These are phyloP conservation scores for Pythium phragmiticola DNA, from an alignment of 352 stramenopile genomes.

Conservation along the genomic window DNA sequence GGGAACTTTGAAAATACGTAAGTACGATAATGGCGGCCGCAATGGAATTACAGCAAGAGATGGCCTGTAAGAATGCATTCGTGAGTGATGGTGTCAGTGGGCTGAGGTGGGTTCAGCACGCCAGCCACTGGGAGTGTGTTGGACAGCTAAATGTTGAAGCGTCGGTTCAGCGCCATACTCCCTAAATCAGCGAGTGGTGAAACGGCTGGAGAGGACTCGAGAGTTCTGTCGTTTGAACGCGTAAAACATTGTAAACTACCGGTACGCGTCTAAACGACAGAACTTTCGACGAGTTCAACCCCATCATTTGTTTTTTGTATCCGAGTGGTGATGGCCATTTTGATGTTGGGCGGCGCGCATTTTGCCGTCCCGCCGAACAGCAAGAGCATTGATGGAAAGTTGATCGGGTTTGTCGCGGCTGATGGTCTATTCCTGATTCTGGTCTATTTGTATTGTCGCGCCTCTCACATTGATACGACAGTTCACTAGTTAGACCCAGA, in stretches of 20 bases:
- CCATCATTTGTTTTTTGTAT: background rate
- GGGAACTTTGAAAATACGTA: slow-evolving; percentile 11
- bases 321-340: background rate
- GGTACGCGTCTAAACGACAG: too few relatives aligned
- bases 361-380: background rate
- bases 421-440: too few relatives aligned
- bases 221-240: too few relatives aligned
- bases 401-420: too few relatives aligned
- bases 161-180: background rate
- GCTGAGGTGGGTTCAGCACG: slow-evolving; percentile 20
- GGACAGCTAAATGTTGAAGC: slow-evolving; percentile 3
- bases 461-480: too few relatives aligned
- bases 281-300: background rate
- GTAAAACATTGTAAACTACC: too few relatives aligned
- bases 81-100: background rate
- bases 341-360: background rate
- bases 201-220: too few relatives aligned
- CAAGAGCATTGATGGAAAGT: background rate
- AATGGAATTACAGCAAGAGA: background rate
- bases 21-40: slow-evolving; percentile 11
- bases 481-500: too few relatives aligned
- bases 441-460: too few relatives aligned
- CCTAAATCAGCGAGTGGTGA: too few relatives aligned
- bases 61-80: slow-evolving; percentile 20
- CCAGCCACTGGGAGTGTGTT: slow-evolving; percentile 9